Conservation (phyloP, 1,284 basidiomycete genomes). For the Microbotryum saponariae region DNA sequence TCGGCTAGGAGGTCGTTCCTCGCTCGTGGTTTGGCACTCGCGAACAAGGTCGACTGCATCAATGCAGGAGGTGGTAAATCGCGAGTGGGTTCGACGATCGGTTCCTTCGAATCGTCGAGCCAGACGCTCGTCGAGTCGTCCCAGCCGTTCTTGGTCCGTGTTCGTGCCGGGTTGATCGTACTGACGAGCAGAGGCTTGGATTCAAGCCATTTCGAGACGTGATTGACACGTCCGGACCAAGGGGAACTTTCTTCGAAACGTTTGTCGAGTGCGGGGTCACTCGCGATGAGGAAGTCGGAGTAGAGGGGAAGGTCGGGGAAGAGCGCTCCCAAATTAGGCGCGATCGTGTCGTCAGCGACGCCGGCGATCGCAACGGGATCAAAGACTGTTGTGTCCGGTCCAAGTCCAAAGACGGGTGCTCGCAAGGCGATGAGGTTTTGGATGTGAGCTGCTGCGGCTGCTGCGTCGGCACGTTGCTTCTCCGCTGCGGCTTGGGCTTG, state of each 20-base stretch:
- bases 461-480: slow-evolving; percentile 10
- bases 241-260: slow-evolving; percentile 48
- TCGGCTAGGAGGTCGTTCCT: slow-evolving; percentile 36
- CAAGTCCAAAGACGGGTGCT: slow-evolving; percentile 32
- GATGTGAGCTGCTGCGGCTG: slow-evolving; percentile 14
- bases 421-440: slow-evolving; percentile 28
- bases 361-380: slow-evolving; percentile 14
- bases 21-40: slow-evolving; percentile 46
- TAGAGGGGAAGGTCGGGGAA: slow-evolving; percentile 30
- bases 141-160: slow-evolving; percentile 43
- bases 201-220: slow-evolving; percentile 50
- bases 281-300: slow-evolving; percentile 28
- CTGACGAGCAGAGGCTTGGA: slow-evolving; percentile 51
- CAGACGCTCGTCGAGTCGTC: slow-evolving; percentile 42
- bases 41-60: not conserved
- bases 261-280: slow-evolving; percentile 40
- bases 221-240: slow-evolving; percentile 43
- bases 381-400: slow-evolving; percentile 18
- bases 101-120: slow-evolving; percentile 43
- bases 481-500: not conserved
- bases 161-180: slow-evolving; percentile 49
- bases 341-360: slow-evolving; percentile 12
- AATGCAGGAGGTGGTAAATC: slow-evolving; percentile 8
- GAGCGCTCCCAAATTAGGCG: slow-evolving; percentile 30
- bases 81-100: slow-evolving; percentile 6